Percentiles rank a stretch among this genome's conserved stretches.
These are phyloP conservation scores for Schizonepeta tenuifolia DNA, from an alignment of 257 asterid genomes.

Conservation along the genomic window DNA sequence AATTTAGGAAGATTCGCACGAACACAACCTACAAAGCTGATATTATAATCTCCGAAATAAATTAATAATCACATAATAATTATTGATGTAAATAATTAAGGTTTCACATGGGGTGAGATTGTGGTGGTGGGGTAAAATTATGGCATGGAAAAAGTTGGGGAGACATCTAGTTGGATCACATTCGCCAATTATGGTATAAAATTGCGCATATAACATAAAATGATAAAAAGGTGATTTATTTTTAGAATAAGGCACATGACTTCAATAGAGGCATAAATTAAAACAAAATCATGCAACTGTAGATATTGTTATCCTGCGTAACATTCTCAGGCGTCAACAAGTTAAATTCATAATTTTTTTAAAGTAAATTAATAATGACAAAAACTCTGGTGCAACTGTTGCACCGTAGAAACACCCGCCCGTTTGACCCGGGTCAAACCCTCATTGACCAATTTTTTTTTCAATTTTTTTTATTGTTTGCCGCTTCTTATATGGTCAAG, in stretches of 20 bases:
- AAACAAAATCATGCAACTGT: too few relatives aligned
- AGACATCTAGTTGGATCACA: constrained; percentile 32
- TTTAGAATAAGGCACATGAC: constrained; percentile 41
- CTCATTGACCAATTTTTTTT: too few relatives aligned
- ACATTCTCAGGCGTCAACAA: too few relatives aligned
- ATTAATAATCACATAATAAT: neutral
- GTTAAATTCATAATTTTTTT: too few relatives aligned
- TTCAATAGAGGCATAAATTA: neutral
- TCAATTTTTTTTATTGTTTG: too few relatives aligned
- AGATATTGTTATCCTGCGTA: neutral
- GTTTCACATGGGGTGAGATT: constrained; percentile 16
- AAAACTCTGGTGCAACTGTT: too few relatives aligned
- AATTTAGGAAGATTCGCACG: neutral
- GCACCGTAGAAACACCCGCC: too few relatives aligned
- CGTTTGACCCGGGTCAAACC: too few relatives aligned
- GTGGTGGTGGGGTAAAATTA: too few relatives aligned
- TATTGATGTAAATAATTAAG: neutral
- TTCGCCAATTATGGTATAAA: constrained; percentile 7
- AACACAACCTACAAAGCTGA: neutral
- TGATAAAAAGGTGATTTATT: constrained; percentile 13
- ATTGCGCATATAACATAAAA: neutral
- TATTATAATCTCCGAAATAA: neutral
- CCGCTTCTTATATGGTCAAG: too few relatives aligned
- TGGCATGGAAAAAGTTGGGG: constrained; percentile 12
- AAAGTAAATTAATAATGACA: neutral